phyloP scores from a whole-genome alignment of 2,329 filamentous ascomycete species.

The Domatiomyces globalis region DNA sequence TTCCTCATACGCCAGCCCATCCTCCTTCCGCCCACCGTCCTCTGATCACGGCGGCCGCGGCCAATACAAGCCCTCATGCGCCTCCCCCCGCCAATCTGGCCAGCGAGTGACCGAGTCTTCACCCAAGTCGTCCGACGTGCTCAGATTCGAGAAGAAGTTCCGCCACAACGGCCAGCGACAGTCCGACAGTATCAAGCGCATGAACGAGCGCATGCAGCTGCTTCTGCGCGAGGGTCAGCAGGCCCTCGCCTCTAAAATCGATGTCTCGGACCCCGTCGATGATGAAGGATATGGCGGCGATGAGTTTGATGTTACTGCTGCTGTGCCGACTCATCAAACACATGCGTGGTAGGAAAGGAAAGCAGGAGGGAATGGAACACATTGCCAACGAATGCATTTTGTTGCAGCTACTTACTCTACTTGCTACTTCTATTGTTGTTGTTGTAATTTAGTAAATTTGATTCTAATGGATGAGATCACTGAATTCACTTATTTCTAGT shows the following conservation, averaged over 20 bases:
- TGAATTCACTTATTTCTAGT: no score
- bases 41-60: not conserved
- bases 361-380: no score
- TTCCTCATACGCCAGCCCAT: not conserved
- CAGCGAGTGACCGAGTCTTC: not conserved
- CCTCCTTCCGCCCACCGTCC: not conserved
- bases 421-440: no score
- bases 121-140: slow-evolving; percentile 43
- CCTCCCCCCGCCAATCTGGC: not conserved
- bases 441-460: no score
- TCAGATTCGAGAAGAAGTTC: slow-evolving; percentile 56
- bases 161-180: slow-evolving; percentile 61
- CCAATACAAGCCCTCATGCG: not conserved
- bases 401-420: no score
- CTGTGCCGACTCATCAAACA: slow-evolving; percentile 1
- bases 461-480: no score
- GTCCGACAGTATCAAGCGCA: slow-evolving; percentile 62
- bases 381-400: no score
- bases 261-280: slow-evolving; percentile 32
- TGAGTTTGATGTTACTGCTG: slow-evolving; percentile 18
- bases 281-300: slow-evolving; percentile 7
- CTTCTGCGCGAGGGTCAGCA: slow-evolving; percentile 85
- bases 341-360: no score
- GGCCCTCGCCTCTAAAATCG: slow-evolving; percentile 62
- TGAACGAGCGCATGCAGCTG: slow-evolving; percentile 65